Evolutionary conservation across 2,329 filamentous ascomycete genomes (phyloP), one percentile per base, ranked within the genome.

Genomic region (Fusarium bactridioides): DNA sequence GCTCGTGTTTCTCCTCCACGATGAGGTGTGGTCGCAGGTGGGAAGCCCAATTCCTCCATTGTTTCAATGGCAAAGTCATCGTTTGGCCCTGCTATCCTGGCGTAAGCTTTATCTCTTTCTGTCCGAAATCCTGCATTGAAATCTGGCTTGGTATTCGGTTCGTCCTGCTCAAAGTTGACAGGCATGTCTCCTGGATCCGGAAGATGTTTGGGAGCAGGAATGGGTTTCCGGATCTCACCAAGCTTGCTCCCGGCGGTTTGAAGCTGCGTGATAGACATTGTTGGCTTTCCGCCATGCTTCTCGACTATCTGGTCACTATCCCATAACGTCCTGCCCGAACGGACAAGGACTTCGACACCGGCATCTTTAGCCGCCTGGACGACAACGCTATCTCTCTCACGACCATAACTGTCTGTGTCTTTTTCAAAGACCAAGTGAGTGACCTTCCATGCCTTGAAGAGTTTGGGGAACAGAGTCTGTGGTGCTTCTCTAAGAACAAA

Each of bases 401-500:
- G 85, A 9, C 85, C 92, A 80, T 94, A 94, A 1, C 90, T 85
- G 82, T 95, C 93, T 1, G 92, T 93, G 75, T 94, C 93, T 76
- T 91, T 92, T 78, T 95, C 93, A 74, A 94, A 94, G 0, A 94
- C 92, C 10, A 94, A 81, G 80, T 94, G 92, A 0, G 92, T 93
- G 31, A 93, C 89, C 4, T 87, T 86, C 93, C 92, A 95, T 23
- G 88, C 86, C 74, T 89, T 89, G 84, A 94, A 92, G 3, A 94
- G 82, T 79, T 93, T 93, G 4, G 90, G 90, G 7, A 94, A 85
- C 3, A 94, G 80, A 0, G 90, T 93, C 77, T 92, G 90, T 0
- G 92, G 92, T 0, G 87, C 91, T 81, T 94, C 92, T 33, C 93
- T 86, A 21, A 95, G 83, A 29, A 95, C 86, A 69, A 93, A 90